A percentile compares a stretch with the other conserved stretches of the same genome.
Evolutionary conservation across 2,329 filamentous ascomycete species (phyloP).

Genomic region (Dactylellina leptospora): DNA sequence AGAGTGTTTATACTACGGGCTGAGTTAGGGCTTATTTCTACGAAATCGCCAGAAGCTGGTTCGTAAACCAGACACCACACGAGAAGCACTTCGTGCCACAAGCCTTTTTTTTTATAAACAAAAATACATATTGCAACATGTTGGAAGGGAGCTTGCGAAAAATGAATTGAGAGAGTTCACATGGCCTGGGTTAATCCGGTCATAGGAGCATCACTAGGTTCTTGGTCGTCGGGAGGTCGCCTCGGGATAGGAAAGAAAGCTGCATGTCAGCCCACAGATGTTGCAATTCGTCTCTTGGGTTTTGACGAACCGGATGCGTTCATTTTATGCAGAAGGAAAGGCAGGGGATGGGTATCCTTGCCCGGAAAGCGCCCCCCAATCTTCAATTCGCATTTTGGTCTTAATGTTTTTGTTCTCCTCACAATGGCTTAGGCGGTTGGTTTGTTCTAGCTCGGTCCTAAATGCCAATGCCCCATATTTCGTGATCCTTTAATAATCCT

Average conservation of each 20-base stretch:
- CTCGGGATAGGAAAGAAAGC: conserved; percentile 1
- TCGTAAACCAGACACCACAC: too few species aligned
- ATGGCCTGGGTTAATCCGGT: too few species aligned
- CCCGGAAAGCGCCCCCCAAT: neutral
- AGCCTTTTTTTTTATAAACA: too few species aligned
- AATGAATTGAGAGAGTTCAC: too few species aligned
- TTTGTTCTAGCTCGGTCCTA: neutral
- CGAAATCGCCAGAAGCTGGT: too few species aligned
- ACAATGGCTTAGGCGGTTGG: too few species aligned
- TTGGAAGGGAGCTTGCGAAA: too few species aligned
- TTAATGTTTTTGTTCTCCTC: too few species aligned
- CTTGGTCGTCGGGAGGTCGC: neutral
- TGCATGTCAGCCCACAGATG: conserved; percentile 45
- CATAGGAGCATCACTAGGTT: neutral
- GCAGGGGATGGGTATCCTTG: conserved; percentile 18
- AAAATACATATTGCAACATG: too few species aligned
- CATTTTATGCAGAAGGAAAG: conserved; percentile 7
- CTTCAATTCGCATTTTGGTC: too few species aligned
- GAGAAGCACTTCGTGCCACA: too few species aligned
- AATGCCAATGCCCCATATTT: neutral
- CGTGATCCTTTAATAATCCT: neutral
- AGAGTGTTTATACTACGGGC: too few species aligned
- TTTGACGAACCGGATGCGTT: conserved; percentile 39
- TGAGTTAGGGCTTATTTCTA: neutral
- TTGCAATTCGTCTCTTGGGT: conserved; percentile 6